Evolutionary conservation across 2,329 filamentous ascomycete species (phyloP).

Genomic region (Aspergillus persii): DNA sequence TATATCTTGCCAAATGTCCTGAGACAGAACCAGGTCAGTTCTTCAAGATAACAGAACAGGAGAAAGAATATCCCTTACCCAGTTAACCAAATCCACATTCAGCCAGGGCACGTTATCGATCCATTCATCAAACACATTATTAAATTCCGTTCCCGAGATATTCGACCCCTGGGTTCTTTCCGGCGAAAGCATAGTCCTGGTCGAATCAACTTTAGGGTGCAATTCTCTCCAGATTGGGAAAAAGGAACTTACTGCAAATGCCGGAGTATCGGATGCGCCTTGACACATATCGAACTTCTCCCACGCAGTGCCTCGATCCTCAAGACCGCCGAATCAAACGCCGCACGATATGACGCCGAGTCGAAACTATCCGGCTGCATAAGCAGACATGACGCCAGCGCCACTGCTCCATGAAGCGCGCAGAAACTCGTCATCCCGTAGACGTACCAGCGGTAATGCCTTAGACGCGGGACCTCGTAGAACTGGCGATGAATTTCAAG

Average conservation of each 20-base stretch:
- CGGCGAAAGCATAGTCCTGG: neutral
- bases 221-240: neutral
- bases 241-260: constrained; percentile 6
- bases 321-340: neutral
- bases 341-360: neutral
- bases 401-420: constrained; percentile 28
- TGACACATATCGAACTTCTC: constrained; percentile 2
- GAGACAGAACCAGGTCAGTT: too few relatives aligned
- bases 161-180: neutral
- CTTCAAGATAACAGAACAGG: too few relatives aligned
- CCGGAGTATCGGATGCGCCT: constrained; percentile 4
- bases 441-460: constrained; percentile 25
- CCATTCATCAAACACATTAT: constrained; percentile 4
- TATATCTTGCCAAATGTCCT: too few relatives aligned
- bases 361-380: neutral
- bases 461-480: constrained; percentile 18
- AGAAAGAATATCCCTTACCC: neutral
- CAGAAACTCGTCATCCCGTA: constrained; percentile 27
- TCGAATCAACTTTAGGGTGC: neutral
- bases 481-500: constrained; percentile 24
- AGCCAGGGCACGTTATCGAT: constrained; percentile 4
- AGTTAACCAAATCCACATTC: constrained; percentile 4
- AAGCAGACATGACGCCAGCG: constrained; percentile 17
- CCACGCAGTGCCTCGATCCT: neutral
- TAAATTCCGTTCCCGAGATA: neutral